These are phyloP conservation scores for Fusarium coicis DNA, from an alignment of 2,329 filamentous ascomycete genomes.

Conservation along the genomic window DNA sequence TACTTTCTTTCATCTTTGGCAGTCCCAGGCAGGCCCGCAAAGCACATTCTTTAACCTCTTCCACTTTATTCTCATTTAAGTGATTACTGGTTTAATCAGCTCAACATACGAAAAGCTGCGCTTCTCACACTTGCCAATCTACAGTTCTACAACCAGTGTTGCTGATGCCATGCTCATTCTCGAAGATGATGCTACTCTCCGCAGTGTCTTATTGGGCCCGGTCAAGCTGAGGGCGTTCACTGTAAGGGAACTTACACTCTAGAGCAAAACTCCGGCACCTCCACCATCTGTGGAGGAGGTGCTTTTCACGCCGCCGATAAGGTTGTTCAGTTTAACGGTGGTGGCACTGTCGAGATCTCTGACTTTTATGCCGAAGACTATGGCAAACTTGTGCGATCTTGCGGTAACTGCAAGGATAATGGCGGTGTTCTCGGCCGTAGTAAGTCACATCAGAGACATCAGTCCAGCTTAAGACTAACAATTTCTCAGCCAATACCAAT, in stretches of 20 bases:
- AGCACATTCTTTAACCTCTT: slow-evolving; percentile 11
- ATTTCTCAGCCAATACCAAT: slow-evolving; percentile 33
- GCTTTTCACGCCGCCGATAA: neutral
- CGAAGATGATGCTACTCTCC: slow-evolving; percentile 60
- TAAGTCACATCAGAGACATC: neutral
- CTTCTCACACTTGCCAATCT: slow-evolving; percentile 37
- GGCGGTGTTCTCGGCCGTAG: slow-evolving; percentile 38
- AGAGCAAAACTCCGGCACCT: too few relatives aligned
- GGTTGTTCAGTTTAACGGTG: neutral
- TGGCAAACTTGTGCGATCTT: slow-evolving; percentile 62
- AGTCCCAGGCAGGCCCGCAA: slow-evolving; percentile 25
- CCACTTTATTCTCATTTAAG: slow-evolving; percentile 8
- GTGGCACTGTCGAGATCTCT: slow-evolving; percentile 36
- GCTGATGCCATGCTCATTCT: slow-evolving; percentile 61
- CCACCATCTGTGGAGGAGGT: too few relatives aligned
- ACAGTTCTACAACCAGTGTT: slow-evolving; percentile 33
- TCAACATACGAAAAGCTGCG: slow-evolving; percentile 26
- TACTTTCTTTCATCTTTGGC: slow-evolving; percentile 21
- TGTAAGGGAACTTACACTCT: too few relatives aligned
- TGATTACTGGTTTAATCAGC: slow-evolving; percentile 2
- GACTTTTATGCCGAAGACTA: slow-evolving; percentile 48
- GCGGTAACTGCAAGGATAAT: slow-evolving; percentile 49
- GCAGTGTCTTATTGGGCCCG: slow-evolving; percentile 63
- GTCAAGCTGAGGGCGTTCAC: neutral
- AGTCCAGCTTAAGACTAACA: neutral